Base-by-base conservation (phyloP, 2,329 filamentous ascomycete species). In the Phialocephala subalpina region DNA sequence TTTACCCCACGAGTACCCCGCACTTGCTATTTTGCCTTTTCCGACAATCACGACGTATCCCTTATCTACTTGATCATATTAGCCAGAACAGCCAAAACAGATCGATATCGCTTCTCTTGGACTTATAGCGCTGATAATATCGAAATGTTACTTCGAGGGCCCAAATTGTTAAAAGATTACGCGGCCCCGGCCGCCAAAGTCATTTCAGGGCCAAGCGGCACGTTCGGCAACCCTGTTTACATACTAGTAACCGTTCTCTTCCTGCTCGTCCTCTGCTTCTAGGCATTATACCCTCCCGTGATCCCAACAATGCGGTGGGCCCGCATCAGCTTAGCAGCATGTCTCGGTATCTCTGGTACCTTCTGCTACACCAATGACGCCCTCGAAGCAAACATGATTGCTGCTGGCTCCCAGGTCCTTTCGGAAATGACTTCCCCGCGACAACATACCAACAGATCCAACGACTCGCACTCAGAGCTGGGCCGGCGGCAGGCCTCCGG, bases 381-480 rank as follows among this genome's bases (percentile, higher is more conserved):
- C 11, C 29, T 52, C 18, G 22, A 49, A 35, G 55, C 53, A 27
- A 42, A 53, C 14, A n/a, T 53, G 5, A 25, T 63, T 35, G 42
- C 29, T 58, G 55, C n/a, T n/a, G n/a, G 55, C 8, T 40, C 55
- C 2, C 40, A 45, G 14, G n/a, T 38, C 53, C 11, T 63, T 33
- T 49, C 55, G 2, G 55, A 40, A 5, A 27, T 53, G 27, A 36
- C 29, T n/a, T n/a, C 36, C 12, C 18, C 22, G 42, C 7, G 27
- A 22, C 42, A n/a, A n/a, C n/a, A n/a, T n/a, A n/a, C n/a, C 61
- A 63, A 27, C 22, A 58, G 47, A 9, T 14, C 33, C 40, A 63
- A 59, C 42, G n/a, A 53, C 42, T 36, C 61, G n/a, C 29, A 36
- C 9, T 58, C 42, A 36, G 40, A 53, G 22, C 55, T 63, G 3